Percentiles rank a stretch among this genome's conserved stretches.
Evolutionary conservation across 306 rosid genomes (phyloP).

Genomic region (Abrus precatorius): DNA sequence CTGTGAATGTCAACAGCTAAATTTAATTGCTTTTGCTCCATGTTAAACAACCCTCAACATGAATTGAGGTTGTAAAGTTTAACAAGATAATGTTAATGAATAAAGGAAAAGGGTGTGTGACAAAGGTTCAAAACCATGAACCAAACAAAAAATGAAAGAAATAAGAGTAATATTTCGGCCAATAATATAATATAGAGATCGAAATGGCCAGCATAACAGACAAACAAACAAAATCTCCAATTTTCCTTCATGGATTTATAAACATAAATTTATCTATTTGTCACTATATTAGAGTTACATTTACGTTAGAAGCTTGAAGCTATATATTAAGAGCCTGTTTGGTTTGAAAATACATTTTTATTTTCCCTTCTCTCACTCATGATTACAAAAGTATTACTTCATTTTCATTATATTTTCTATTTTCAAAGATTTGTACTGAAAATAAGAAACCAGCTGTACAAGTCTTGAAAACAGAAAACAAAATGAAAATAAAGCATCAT

Average conservation of each 20-base stretch:
- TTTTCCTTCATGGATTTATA: constrained; percentile 44
- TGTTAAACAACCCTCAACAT: not conserved
- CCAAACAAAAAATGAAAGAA: not conserved
- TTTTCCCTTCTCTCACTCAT: not conserved
- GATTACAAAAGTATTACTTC: too few species aligned
- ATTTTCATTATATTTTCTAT: too few species aligned
- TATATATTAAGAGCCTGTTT: constrained; percentile 22
- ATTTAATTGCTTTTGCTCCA: not conserved
- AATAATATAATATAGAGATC: not conserved
- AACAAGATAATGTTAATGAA: not conserved
- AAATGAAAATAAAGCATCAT: too few species aligned
- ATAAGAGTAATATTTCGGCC: not conserved
- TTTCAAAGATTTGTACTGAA: not conserved
- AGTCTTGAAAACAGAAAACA: too few species aligned
- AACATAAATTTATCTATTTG: constrained; percentile 60
- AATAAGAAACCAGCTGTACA: too few species aligned
- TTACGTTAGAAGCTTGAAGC: constrained; percentile 49
- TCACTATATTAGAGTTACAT: constrained; percentile 55
- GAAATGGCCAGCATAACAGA: not conserved
- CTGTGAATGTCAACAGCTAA: too few species aligned
- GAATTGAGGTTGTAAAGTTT: not conserved
- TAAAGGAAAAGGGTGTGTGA: not conserved
- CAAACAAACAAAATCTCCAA: constrained; percentile 29
- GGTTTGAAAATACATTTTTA: too few species aligned
- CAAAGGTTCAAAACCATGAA: constrained; percentile 3